Evolutionary conservation across 495 filamentous ascomycete species (phyloP).

Genomic region (Talaromyces liani): DNA sequence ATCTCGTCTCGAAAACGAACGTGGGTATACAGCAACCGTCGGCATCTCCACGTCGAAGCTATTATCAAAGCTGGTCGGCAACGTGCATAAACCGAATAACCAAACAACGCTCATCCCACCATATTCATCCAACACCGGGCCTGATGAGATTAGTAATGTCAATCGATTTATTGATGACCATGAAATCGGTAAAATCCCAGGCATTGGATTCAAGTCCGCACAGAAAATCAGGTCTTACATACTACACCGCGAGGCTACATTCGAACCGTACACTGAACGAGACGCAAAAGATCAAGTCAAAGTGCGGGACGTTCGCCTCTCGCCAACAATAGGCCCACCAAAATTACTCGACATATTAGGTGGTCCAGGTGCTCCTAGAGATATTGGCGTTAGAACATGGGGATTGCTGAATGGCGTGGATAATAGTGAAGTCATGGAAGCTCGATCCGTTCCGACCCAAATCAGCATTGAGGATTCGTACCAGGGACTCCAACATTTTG

Average conservation of each 20-base stretch:
- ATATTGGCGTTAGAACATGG: slow-evolving; percentile 65
- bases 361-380: slow-evolving; percentile 59
- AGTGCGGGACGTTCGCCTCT: slow-evolving; percentile 56
- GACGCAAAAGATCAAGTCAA: slow-evolving; percentile 46
- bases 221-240: slow-evolving; percentile 60
- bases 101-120: slow-evolving; percentile 77
- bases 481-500: slow-evolving; percentile 51
- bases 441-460: slow-evolving; percentile 68
- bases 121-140: slow-evolving; percentile 24
- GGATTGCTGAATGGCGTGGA: slow-evolving; percentile 67
- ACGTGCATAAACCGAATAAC: slow-evolving; percentile 73
- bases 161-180: slow-evolving; percentile 65
- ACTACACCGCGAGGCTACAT: slow-evolving; percentile 33
- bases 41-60: slow-evolving; percentile 82
- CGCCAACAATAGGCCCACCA: slow-evolving; percentile 51
- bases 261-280: slow-evolving; percentile 17
- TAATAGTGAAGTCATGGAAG: slow-evolving; percentile 58
- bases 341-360: slow-evolving; percentile 57
- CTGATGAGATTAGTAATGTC: slow-evolving; percentile 40
- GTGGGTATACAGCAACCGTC: slow-evolving; percentile 79
- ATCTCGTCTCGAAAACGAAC: slow-evolving; percentile 61
- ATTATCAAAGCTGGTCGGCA: slow-evolving; percentile 77
- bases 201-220: slow-evolving; percentile 75
- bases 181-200: slow-evolving; percentile 75
- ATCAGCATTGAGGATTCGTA: slow-evolving; percentile 96